These are phyloP conservation scores for Cystobasidium ongulense DNA, from an alignment of 768 basidiomycete species.

Conservation along the genomic window DNA sequence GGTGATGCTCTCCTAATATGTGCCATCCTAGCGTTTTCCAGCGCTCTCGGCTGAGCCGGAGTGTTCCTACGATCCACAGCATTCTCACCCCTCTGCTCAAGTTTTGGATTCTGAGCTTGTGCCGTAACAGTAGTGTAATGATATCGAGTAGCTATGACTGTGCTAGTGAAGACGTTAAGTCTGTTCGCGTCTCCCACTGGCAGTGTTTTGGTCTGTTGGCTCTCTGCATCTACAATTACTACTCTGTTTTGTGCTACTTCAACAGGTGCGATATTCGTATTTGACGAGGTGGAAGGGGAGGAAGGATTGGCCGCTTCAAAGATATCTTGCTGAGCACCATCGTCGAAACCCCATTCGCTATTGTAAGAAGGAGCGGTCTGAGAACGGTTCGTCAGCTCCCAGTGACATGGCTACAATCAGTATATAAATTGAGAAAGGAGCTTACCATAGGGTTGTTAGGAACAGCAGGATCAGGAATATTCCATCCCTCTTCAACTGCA, in stretches of 20 bases:
- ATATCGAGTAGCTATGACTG: not conserved
- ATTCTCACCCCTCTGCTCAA: not conserved
- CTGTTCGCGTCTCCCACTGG: not conserved
- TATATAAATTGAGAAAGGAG: no score
- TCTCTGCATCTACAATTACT: not conserved
- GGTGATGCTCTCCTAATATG: not conserved
- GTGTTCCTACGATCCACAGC: not conserved
- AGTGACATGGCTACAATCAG: no score
- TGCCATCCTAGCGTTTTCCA: not conserved
- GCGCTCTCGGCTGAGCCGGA: not conserved
- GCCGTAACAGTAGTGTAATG: not conserved
- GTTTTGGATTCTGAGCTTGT: not conserved
- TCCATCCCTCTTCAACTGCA: constrained; percentile 19
- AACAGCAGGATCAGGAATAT: constrained; percentile 14
- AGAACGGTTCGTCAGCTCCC: no score
- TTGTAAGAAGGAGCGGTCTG: constrained; percentile 51
- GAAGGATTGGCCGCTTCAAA: constrained; percentile 46
- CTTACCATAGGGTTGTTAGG: constrained; percentile 6
- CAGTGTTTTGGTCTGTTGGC: not conserved
- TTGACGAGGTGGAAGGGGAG: not conserved
- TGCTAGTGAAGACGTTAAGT: not conserved
- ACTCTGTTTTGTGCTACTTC: not conserved
- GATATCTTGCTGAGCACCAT: constrained; percentile 67
- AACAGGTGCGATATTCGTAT: not conserved
- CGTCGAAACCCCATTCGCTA: constrained; percentile 60